Evolutionary conservation across 441 rosid genomes (phyloP).

Genomic region (Populus tomentosa): DNA sequence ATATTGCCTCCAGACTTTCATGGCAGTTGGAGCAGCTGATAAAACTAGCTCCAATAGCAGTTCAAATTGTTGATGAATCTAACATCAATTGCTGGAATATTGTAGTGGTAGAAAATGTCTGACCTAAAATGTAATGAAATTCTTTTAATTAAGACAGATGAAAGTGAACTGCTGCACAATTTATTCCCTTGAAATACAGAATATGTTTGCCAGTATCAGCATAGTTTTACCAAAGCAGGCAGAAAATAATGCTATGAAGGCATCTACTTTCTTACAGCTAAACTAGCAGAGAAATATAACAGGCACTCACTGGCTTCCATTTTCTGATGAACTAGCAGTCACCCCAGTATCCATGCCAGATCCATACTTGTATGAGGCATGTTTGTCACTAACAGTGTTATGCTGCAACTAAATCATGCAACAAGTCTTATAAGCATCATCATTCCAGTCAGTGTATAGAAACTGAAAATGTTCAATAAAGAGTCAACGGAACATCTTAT

Average conservation of each 20-base stretch:
- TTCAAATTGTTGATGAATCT: neutral
- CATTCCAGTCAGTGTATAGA: neutral
- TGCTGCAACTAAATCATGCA: conserved; percentile 50
- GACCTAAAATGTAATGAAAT: neutral
- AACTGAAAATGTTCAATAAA: neutral
- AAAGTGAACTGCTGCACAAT: neutral
- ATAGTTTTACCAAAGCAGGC: neutral
- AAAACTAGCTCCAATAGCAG: neutral
- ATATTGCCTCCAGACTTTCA: neutral
- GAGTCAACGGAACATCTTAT: neutral
- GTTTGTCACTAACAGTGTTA: conserved; percentile 82
- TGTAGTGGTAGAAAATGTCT: neutral
- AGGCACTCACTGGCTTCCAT: conserved; percentile 93
- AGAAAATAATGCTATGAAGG: neutral
- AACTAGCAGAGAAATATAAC: conserved; percentile 10
- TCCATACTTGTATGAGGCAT: conserved; percentile 86
- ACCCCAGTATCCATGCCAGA: conserved; percentile 94
- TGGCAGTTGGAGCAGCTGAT: too few relatives aligned
- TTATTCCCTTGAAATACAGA: neutral
- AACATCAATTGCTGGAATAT: too few relatives aligned
- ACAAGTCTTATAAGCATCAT: conserved; percentile 18
- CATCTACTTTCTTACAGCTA: neutral
- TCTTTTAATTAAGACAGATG: neutral
- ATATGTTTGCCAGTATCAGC: neutral
- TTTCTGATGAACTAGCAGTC: conserved; percentile 94